A percentile compares a stretch with the other conserved stretches of the same genome.
phyloP scores from a whole-genome alignment of 2,329 filamentous ascomycete genomes.

The Microsporum ferrugineum region DNA sequence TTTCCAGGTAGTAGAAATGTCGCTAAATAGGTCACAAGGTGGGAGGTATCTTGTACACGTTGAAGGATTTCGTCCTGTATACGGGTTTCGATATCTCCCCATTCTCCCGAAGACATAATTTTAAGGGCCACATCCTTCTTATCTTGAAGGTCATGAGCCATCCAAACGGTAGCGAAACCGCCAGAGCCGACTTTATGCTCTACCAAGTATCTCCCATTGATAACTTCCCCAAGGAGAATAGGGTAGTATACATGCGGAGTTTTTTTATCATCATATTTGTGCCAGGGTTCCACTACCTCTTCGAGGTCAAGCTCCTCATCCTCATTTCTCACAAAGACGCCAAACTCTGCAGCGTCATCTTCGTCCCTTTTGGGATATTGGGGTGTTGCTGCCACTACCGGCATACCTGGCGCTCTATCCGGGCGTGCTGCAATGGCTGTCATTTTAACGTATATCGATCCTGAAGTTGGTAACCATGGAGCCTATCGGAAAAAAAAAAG shows the following conservation, averaged over 20 bases:
- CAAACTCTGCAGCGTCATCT: slow-evolving; percentile 8
- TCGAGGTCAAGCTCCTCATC: slow-evolving; percentile 10
- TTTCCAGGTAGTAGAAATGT: slow-evolving; percentile 9
- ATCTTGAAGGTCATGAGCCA: slow-evolving; percentile 11
- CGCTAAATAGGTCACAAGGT: slow-evolving; percentile 8
- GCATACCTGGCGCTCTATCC: background rate
- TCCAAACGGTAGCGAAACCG: slow-evolving; percentile 14
- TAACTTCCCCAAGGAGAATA: slow-evolving; percentile 11
- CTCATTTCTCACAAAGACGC: slow-evolving; percentile 6
- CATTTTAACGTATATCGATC: background rate
- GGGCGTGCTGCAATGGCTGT: too few species aligned
- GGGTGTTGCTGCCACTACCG: slow-evolving; percentile 1
- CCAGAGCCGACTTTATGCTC: slow-evolving; percentile 13
- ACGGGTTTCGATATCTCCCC: slow-evolving; percentile 7
- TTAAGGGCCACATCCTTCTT: slow-evolving; percentile 12
- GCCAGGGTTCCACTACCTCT: slow-evolving; percentile 5
- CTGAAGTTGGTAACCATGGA: background rate
- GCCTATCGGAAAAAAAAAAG: too few species aligned
- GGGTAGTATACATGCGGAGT: slow-evolving; percentile 10
- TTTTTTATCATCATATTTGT: slow-evolving; percentile 7
- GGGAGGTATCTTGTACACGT: slow-evolving; percentile 11
- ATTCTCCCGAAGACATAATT: slow-evolving; percentile 4
- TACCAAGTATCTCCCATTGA: slow-evolving; percentile 11
- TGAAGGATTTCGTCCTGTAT: slow-evolving; percentile 10
- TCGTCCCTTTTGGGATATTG: background rate